These are phyloP conservation scores for Domatiomyces catenatus DNA, from an alignment of 2,329 filamentous ascomycete species.

Conservation along the genomic window DNA sequence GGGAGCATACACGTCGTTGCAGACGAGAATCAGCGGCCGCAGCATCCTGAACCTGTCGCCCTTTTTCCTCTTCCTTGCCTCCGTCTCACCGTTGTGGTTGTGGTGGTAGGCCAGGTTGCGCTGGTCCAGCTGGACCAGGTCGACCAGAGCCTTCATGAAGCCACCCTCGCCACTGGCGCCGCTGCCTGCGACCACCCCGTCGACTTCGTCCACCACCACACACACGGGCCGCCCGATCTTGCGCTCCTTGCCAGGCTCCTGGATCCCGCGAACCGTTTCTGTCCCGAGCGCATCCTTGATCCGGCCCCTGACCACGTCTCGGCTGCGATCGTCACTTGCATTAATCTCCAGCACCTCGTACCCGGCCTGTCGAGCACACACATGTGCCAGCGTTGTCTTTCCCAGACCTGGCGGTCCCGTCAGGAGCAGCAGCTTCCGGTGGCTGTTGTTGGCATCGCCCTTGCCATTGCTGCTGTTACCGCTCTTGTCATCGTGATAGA, in stretches of 20 bases:
- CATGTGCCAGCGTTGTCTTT: slow-evolving; percentile 91
- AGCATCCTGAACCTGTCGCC: slow-evolving; percentile 76
- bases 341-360: slow-evolving; percentile 98
- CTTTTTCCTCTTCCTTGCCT: slow-evolving; percentile 40
- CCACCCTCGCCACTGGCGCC: slow-evolving; percentile 65
- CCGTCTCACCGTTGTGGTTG: slow-evolving; percentile 2
- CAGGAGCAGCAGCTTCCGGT: slow-evolving; percentile 76
- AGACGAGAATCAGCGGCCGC: slow-evolving; percentile 81
- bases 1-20: slow-evolving; percentile 92
- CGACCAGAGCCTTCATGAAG: slow-evolving; percentile 87
- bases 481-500: slow-evolving; percentile 26
- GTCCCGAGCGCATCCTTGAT: slow-evolving; percentile 87
- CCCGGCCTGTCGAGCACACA: slow-evolving; percentile 85
- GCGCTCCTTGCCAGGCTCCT: slow-evolving; percentile 36
- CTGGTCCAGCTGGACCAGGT: slow-evolving; percentile 73
- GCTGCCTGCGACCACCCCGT: slow-evolving; percentile 74
- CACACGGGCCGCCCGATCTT: slow-evolving; percentile 78
- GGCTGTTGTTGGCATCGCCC: slow-evolving; percentile 54
- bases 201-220: slow-evolving; percentile 90
- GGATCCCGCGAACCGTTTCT: slow-evolving; percentile 66
- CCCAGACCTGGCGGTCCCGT: slow-evolving; percentile 86
- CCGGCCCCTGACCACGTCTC: slow-evolving; percentile 74
- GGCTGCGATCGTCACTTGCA: slow-evolving; percentile 85
- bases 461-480: slow-evolving; percentile 17
- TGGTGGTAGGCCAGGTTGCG: slow-evolving; percentile 45